A percentile compares a stretch with the other conserved stretches of the same genome.
Conservation (phyloP, 208 protist species). For the Wallacemonas rigidus region DNA sequence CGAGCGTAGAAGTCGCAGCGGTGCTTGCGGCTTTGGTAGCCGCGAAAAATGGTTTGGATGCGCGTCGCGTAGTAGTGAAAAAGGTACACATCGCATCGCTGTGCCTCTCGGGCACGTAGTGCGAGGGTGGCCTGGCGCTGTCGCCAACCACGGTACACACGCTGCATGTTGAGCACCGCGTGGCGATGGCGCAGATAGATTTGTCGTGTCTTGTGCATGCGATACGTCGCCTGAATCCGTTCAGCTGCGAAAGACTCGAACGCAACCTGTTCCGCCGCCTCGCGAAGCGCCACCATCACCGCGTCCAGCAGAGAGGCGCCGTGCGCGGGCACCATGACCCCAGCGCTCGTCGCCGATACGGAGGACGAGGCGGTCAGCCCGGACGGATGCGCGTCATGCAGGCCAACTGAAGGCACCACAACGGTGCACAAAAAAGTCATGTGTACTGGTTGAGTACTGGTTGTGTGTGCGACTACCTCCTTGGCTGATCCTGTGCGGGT, state of each 20-base stretch:
- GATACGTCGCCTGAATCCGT: conserved; percentile 57
- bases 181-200: conserved; percentile 24
- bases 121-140: conserved; percentile 28
- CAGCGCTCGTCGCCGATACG: not conserved
- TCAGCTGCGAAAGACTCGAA: conserved; percentile 28
- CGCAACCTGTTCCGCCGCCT: conserved; percentile 19
- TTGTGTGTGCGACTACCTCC: no score
- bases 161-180: conserved; percentile 46
- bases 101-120: conserved; percentile 13
- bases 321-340: conserved; percentile 16
- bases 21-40: conserved; percentile 48
- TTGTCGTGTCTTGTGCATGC: conserved; percentile 49
- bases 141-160: conserved; percentile 53
- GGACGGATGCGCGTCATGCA: not conserved
- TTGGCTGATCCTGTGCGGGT: no score
- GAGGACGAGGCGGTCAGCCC: not conserved
- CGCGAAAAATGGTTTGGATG: conserved; percentile 74
- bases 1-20: conserved; percentile 66
- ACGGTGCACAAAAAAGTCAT: not conserved
- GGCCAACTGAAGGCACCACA: not conserved
- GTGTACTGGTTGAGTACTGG: not conserved
- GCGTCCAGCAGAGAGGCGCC: conserved; percentile 25
- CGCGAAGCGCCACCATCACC: conserved; percentile 26
- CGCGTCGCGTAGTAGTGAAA: conserved; percentile 71
- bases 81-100: conserved; percentile 30